These are phyloP conservation scores for Pseudomassariella vexata DNA, from an alignment of 2,329 filamentous ascomycete genomes.

Conservation along the genomic window DNA sequence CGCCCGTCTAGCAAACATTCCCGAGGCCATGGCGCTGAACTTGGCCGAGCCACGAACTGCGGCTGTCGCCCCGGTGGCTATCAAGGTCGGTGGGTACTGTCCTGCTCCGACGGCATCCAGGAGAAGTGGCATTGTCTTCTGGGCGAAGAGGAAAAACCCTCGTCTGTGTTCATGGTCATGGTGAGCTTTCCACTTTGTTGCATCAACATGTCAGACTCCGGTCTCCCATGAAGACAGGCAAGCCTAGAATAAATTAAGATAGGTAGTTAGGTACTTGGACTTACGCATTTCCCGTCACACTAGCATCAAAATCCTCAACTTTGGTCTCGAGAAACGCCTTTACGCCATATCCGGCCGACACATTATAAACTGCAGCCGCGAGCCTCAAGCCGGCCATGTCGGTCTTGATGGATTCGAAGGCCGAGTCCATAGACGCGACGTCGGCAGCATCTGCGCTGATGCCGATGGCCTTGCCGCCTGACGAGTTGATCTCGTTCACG, in stretches of 20 bases:
- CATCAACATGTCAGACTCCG: neutral
- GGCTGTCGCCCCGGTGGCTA: conserved; percentile 73
- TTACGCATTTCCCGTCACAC: conserved; percentile 43
- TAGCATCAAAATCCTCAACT: conserved; percentile 41
- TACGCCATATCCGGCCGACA: conserved; percentile 42
- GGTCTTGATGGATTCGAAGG: conserved; percentile 57
- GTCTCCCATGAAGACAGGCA: neutral
- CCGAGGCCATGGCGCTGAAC: conserved; percentile 59
- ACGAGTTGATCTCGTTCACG: conserved; percentile 60
- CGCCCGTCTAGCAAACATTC: conserved; percentile 66
- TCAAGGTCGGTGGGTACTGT: conserved; percentile 60
- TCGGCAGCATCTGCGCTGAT: conserved; percentile 61
- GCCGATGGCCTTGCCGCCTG: conserved; percentile 65
- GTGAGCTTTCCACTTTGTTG: no score
- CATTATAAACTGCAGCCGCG: conserved; percentile 68
- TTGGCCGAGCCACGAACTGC: conserved; percentile 60
- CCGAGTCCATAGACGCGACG: conserved; percentile 33
- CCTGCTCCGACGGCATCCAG: conserved; percentile 44
- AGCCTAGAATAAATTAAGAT: neutral
- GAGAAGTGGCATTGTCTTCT: conserved; percentile 59
- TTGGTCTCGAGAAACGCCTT: conserved; percentile 56
- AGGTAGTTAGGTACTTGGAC: conserved; percentile 18
- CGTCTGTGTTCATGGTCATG: conserved; percentile 27
- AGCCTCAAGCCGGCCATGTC: conserved; percentile 50
- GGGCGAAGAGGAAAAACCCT: conserved; percentile 66